These are phyloP conservation scores for Dictyostelium brefeldianum DNA, from an alignment of 78 protist species.

Conservation along the genomic window DNA sequence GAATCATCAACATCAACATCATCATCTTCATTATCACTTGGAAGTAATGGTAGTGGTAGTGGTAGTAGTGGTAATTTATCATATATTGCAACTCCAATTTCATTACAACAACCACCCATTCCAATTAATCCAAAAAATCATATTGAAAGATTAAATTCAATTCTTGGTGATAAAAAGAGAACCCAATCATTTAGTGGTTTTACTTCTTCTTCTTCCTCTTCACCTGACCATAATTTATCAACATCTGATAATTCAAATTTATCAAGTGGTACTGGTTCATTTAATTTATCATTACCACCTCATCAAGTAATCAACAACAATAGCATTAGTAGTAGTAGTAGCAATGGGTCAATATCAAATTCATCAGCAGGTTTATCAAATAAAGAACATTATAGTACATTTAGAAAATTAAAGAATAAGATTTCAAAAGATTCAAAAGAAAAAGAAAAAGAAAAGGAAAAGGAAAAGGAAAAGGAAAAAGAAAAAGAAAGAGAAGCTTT, in stretches of 20 bases:
- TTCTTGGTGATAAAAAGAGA: neutral
- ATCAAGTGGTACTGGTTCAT: neutral
- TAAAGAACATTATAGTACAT: constrained; percentile 35
- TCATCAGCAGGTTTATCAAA: constrained; percentile 34
- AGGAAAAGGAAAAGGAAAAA: neutral
- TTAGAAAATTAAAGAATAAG: constrained; percentile 25
- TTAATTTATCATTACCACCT: neutral
- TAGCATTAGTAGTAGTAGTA: neutral
- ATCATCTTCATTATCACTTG: neutral
- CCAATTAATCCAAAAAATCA: neutral
- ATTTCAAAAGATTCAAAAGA: constrained; percentile 22
- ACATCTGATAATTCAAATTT: neutral
- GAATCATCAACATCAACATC: neutral
- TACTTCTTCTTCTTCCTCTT: neutral
- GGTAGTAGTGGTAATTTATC: neutral
- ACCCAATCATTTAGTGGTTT: neutral
- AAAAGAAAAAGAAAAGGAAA: neutral
- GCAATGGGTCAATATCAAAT: neutral
- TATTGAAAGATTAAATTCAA: constrained; percentile 8
- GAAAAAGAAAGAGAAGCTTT: neutral
- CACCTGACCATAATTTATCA: constrained; percentile 4
- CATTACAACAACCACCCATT: neutral
- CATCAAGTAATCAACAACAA: neutral
- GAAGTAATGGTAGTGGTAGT: neutral
- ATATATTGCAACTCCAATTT: neutral